Conservation (phyloP, 495 filamentous ascomycete species). For the Letharia lupina region DNA sequence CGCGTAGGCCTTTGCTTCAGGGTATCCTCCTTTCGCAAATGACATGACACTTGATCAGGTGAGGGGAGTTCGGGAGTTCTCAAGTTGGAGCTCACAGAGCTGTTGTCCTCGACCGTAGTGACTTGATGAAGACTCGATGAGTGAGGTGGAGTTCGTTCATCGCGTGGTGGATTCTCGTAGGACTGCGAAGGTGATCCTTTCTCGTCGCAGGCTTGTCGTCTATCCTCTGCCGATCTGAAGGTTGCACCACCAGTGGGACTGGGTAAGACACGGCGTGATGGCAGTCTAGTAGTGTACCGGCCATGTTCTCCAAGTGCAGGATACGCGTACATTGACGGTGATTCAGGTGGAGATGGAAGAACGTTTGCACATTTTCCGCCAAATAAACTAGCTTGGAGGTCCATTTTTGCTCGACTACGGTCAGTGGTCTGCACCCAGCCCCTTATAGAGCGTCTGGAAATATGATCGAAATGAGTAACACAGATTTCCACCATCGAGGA, state of each 20-base stretch:
- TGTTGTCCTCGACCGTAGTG: background rate
- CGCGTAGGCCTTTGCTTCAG: background rate
- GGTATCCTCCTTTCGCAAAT: background rate
- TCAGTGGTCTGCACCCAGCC: background rate
- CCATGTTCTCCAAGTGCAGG: background rate
- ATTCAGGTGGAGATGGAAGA: constrained; percentile 11
- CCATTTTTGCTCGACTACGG: background rate
- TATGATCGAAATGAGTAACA: background rate
- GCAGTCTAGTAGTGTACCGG: background rate
- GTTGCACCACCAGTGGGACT: background rate
- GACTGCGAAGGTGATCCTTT: background rate
- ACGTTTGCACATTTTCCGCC: background rate
- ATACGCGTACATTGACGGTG: background rate
- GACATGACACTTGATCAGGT: background rate
- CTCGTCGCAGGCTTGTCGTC: background rate
- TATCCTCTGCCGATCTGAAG: background rate
- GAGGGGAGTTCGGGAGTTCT: background rate
- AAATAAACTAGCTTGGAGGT: background rate
- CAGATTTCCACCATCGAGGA: background rate
- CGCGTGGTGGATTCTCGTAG: background rate
- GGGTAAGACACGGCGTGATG: background rate
- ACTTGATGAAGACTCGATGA: background rate
- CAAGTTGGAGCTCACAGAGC: background rate
- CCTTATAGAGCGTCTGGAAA: background rate
- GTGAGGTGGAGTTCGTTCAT: background rate